phyloP scores from a whole-genome alignment of 306 rosid genomes.

The Vachellia collinsii region DNA sequence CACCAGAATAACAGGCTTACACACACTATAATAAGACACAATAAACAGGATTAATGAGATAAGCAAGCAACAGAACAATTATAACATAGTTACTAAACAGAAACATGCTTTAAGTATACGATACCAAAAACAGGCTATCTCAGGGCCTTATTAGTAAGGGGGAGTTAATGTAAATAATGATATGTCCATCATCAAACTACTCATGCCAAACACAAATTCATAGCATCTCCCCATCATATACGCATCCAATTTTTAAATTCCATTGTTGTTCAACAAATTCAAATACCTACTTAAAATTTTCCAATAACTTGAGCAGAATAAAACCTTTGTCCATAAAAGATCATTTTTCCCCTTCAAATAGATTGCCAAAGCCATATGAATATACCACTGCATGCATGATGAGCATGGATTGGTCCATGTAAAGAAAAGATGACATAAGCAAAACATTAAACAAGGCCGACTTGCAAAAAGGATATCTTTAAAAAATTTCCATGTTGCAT shows the following conservation, averaged over 20 bases:
- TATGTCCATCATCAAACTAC: background rate
- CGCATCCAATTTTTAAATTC: background rate
- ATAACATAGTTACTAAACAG: background rate
- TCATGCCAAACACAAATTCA: background rate
- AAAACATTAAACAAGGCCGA: conserved; percentile 10
- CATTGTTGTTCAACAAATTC: background rate
- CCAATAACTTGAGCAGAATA: background rate
- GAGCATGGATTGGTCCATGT: conserved; percentile 9
- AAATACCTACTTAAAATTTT: background rate
- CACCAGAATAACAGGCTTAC: background rate
- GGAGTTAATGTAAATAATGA: background rate
- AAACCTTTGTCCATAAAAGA: background rate
- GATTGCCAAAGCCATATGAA: background rate
- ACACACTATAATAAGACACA: background rate
- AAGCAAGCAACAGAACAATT: conserved; percentile 6
- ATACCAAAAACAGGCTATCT: background rate
- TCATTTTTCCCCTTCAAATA: background rate
- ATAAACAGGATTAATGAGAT: conserved; percentile 3
- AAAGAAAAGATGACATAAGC: conserved; percentile 18
- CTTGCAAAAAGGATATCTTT: conserved; percentile 76
- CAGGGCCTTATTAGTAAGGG: background rate
- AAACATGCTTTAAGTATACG: conserved; percentile 12
- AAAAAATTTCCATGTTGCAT: conserved; percentile 78
- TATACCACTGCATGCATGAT: conserved; percentile 1
- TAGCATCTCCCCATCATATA: background rate